phyloP scores from a whole-genome alignment of 169 alveolate species.

The Plasmodium gonderi region DNA sequence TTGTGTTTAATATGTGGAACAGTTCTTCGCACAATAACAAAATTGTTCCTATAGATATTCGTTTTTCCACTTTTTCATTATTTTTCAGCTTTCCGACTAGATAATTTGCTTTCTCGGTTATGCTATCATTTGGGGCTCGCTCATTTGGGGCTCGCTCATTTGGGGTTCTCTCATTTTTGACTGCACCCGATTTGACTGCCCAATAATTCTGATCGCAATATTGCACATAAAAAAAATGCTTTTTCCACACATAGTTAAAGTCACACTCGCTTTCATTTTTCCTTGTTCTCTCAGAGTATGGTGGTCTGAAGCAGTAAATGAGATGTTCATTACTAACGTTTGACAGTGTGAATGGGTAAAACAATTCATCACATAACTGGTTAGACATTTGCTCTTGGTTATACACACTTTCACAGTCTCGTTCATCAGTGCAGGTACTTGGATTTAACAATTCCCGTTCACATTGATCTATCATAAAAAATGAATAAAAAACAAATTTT shows the following conservation, averaged over 20 bases:
- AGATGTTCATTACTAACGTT: background rate
- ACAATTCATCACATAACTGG: background rate
- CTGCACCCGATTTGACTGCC: no score
- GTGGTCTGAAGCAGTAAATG: background rate
- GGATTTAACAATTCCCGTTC: background rate
- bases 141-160: background rate
- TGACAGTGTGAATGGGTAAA: background rate
- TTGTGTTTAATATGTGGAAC: slow-evolving; percentile 7
- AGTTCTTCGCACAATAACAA: slow-evolving; percentile 50
- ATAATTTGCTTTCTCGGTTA: background rate
- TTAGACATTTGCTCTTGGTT: background rate
- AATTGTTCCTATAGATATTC: background rate
- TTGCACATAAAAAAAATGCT: background rate
- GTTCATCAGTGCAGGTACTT: no score
- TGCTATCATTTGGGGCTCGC: background rate
- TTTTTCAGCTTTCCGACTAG: background rate
- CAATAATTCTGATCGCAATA: background rate
- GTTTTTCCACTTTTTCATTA: slow-evolving; percentile 1
- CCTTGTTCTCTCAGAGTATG: background rate
- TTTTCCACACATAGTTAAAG: background rate
- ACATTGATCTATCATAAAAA: background rate
- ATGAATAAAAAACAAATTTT: slow-evolving; percentile 13
- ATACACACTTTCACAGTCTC: background rate
- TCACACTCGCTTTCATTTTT: background rate
- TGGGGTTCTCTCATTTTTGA: background rate